Percentiles rank a stretch among this genome's conserved stretches.
Evolutionary conservation across 129 eudicot species (phyloP).

Genomic region (Solidago caesia): DNA sequence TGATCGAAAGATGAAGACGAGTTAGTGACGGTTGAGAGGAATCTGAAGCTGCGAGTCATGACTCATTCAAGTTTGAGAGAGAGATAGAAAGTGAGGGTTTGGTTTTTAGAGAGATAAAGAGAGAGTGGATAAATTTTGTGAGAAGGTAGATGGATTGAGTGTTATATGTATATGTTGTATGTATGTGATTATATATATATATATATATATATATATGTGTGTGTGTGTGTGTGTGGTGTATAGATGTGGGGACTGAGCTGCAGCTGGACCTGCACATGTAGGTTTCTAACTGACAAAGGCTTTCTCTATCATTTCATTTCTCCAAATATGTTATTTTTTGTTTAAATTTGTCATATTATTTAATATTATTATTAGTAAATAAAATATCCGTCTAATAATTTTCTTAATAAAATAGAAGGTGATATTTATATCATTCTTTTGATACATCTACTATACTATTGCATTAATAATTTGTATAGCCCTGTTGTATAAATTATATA

Average conservation of each 20-base stretch:
- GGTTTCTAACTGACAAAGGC: constrained; percentile 17
- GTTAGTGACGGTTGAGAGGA: constrained; percentile 26
- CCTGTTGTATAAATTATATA: too few relatives aligned
- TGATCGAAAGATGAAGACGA: constrained; percentile 29
- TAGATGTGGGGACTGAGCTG: constrained; percentile 27
- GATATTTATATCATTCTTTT: too few relatives aligned
- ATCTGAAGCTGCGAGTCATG: constrained; percentile 43
- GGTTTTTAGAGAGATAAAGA: background rate
- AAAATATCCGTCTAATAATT: too few relatives aligned
- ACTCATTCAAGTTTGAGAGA: constrained; percentile 2
- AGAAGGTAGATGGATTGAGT: background rate
- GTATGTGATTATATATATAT: background rate
- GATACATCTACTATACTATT: too few relatives aligned
- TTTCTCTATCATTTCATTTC: too few relatives aligned
- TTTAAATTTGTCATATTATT: too few relatives aligned
- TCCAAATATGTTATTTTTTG: too few relatives aligned
- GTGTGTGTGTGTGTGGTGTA: background rate
- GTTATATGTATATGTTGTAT: background rate
- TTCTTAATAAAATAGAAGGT: too few relatives aligned
- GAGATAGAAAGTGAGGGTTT: background rate
- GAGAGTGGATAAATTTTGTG: constrained; percentile 18
- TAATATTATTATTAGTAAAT: too few relatives aligned
- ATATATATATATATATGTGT: background rate
- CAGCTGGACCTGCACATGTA: constrained; percentile 26
- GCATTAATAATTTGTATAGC: too few relatives aligned